phyloP scores from a whole-genome alignment of 345 rosid genomes.

The Sonneratia caseolaris region DNA sequence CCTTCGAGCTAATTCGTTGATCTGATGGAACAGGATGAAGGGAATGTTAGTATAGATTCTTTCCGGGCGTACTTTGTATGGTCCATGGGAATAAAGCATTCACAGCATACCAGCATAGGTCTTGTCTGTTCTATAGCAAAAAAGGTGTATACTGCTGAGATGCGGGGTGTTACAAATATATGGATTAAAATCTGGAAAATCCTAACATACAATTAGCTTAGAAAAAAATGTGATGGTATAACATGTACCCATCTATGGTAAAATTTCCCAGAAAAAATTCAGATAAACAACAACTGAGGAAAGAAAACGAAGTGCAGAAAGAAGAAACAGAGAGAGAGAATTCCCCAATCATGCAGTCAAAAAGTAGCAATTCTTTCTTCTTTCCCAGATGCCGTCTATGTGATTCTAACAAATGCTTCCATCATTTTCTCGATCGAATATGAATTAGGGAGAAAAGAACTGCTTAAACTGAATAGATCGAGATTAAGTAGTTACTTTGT shows the following conservation, averaged over 20 bases:
- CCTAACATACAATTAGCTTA: too few relatives aligned
- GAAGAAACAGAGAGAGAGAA: background rate
- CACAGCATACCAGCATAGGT: background rate
- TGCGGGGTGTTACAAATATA: background rate
- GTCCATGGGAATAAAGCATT: constrained; percentile 1
- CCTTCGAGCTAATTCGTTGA: constrained; percentile 59
- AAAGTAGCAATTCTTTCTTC: background rate
- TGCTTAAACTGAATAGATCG: background rate
- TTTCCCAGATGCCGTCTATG: background rate
- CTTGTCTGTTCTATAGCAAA: background rate
- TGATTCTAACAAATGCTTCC: background rate
- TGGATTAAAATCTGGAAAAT: too few relatives aligned
- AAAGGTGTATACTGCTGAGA: background rate
- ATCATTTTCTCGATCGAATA: background rate
- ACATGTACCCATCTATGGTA: too few relatives aligned
- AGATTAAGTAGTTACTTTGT: constrained; percentile 45
- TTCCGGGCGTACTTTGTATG: background rate
- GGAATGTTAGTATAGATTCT: background rate
- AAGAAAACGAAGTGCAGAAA: background rate
- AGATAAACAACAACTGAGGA: background rate
- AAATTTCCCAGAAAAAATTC: background rate
- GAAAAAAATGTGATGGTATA: too few relatives aligned
- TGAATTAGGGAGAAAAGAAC: background rate
- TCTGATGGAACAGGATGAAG: constrained; percentile 31
- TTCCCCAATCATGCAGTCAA: background rate